These are phyloP conservation scores for Aspergillus steynii DNA, from an alignment of 495 filamentous ascomycete species.

Conservation along the genomic window DNA sequence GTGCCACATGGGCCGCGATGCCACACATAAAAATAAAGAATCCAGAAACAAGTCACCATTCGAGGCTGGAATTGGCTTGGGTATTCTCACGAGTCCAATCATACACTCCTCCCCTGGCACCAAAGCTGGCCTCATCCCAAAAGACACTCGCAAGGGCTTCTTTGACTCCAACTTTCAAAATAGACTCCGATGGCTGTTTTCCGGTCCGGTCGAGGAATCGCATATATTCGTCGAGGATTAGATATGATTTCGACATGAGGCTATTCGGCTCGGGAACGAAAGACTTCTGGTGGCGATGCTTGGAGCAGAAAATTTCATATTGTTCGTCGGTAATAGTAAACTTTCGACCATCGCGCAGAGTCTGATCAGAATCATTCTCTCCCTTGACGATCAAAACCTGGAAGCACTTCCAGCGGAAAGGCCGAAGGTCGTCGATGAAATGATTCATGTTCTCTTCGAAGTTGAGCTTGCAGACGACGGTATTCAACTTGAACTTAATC, in stretches of 20 bases:
- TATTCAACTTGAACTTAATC: slow-evolving; percentile 62
- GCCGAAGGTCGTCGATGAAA: slow-evolving; percentile 39
- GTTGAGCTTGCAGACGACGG: slow-evolving; percentile 53
- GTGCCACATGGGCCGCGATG: too few species aligned
- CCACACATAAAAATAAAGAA: too few species aligned
- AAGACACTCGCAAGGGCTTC: slow-evolving; percentile 46
- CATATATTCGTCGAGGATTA: slow-evolving; percentile 57
- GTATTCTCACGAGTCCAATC: slow-evolving; percentile 52
- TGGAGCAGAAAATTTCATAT: slow-evolving; percentile 48
- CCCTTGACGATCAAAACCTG: slow-evolving; percentile 56
- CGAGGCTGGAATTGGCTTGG: too few species aligned
- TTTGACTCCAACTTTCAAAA: slow-evolving; percentile 54
- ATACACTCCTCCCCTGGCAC: slow-evolving; percentile 50
- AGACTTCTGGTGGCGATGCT: slow-evolving; percentile 40
- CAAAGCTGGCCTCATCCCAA: slow-evolving; percentile 54
- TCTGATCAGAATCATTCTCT: slow-evolving; percentile 52
- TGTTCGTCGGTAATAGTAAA: slow-evolving; percentile 53
- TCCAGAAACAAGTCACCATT: not conserved
- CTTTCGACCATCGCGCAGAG: slow-evolving; percentile 43
- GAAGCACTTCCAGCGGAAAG: slow-evolving; percentile 62
- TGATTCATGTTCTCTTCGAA: slow-evolving; percentile 55
- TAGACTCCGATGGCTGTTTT: slow-evolving; percentile 36
- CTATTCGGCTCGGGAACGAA: slow-evolving; percentile 53
- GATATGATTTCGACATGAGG: slow-evolving; percentile 53
- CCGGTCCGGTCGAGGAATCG: slow-evolving; percentile 52